A percentile compares a stretch with the other conserved stretches of the same genome.
phyloP scores from a whole-genome alignment of 2,329 filamentous ascomycete genomes.

The Pyrenochaeta sp. region DNA sequence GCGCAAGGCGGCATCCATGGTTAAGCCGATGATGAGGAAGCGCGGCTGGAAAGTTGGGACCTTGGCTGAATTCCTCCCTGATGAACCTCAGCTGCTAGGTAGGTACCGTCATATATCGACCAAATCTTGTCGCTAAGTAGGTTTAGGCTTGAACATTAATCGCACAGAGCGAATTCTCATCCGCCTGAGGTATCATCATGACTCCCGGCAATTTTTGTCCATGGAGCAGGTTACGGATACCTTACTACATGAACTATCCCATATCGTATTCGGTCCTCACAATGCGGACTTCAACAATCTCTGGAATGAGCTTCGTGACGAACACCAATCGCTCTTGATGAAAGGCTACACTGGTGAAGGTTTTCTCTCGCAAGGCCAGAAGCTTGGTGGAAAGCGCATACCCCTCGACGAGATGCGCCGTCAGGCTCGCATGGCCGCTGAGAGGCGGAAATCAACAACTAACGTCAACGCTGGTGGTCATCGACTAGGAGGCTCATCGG shows the following conservation, averaged over 20 bases:
- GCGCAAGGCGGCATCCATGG: constrained; percentile 82
- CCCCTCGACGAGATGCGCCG: constrained; percentile 75
- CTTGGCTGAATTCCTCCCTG: constrained; percentile 85
- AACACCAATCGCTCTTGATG: constrained; percentile 75
- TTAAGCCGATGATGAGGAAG: constrained; percentile 94
- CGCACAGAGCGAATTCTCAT: constrained; percentile 80
- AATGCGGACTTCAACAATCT: constrained; percentile 82
- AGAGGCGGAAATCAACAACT: constrained; percentile 68
- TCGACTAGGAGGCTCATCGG: constrained; percentile 71
- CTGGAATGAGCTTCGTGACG: constrained; percentile 88
- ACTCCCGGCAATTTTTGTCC: constrained; percentile 78
- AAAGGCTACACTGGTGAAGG: constrained; percentile 93
- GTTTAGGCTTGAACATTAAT: constrained; percentile 75
- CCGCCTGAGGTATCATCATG: constrained; percentile 77
- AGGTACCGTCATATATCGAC: constrained; percentile 20
- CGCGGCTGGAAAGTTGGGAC: constrained; percentile 80
- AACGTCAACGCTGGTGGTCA: constrained; percentile 75
- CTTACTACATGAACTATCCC: constrained; percentile 91
- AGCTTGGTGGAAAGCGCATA: constrained; percentile 69
- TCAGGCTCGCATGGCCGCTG: constrained; percentile 75
- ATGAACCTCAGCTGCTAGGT: constrained; percentile 76
- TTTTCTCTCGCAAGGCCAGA: constrained; percentile 78
- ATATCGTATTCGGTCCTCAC: constrained; percentile 85
- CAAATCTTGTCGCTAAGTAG: constrained; percentile 18
- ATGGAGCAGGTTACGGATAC: constrained; percentile 85